Percentiles rank a stretch among this genome's conserved stretches.
Evolutionary conservation across 2,329 filamentous ascomycete genomes (phyloP).

Genomic region (Cucurbitaria berberidis): DNA sequence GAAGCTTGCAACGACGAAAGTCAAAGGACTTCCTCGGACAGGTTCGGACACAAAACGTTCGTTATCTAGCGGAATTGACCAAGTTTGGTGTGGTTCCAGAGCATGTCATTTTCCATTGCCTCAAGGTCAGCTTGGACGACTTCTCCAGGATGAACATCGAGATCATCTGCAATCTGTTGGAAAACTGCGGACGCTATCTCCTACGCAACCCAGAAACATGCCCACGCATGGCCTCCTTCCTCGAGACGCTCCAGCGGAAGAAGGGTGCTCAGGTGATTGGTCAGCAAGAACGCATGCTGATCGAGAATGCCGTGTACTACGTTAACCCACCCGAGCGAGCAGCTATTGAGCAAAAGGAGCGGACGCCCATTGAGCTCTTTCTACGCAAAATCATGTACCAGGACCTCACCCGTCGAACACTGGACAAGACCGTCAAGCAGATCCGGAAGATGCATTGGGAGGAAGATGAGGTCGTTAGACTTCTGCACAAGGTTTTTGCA

Average conservation of each 20-base stretch:
- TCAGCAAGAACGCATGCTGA: constrained; percentile 95
- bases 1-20: constrained; percentile 93
- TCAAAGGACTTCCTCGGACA: constrained; percentile 97
- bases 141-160: constrained; percentile 99
- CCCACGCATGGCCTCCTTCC: constrained; percentile 89
- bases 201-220: constrained; percentile 91
- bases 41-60: constrained; percentile 90
- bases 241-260: constrained; percentile 94
- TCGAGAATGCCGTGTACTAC: constrained; percentile 97
- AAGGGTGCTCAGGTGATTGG: constrained; percentile 95
- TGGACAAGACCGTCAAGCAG: constrained; percentile 92
- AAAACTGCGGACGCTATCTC: constrained; percentile 95
- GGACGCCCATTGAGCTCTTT: constrained; percentile 90
- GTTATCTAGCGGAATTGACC: constrained; percentile 96
- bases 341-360: constrained; percentile 95
- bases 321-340: constrained; percentile 93
- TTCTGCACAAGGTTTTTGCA: constrained; percentile 89
- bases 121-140: constrained; percentile 96
- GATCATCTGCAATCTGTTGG: constrained; percentile 92
- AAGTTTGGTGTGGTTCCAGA: constrained; percentile 98
- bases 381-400: constrained; percentile 91
- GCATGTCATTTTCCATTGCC: constrained; percentile 97
- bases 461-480: constrained; percentile 80
- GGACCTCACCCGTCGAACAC: constrained; percentile 92
- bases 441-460: constrained; percentile 98